These are phyloP conservation scores for Cercospora zeae-maydis DNA, from an alignment of 2,329 filamentous ascomycete species.

Conservation along the genomic window DNA sequence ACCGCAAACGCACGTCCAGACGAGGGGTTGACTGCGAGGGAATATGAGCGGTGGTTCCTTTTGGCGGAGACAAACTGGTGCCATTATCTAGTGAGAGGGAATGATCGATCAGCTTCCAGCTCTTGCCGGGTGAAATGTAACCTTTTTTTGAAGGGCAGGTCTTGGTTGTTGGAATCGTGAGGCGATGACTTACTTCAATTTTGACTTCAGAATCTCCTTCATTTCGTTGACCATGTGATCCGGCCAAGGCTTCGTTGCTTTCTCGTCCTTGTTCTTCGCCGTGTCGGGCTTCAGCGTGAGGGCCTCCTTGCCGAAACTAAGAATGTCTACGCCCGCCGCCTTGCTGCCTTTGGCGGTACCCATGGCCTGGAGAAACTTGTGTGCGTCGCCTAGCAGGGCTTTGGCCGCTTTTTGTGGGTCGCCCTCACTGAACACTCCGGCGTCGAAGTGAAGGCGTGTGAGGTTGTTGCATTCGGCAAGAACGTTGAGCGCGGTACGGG, in stretches of 20 bases:
- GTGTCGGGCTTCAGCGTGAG: slow-evolving; percentile 30
- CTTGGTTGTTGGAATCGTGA: neutral
- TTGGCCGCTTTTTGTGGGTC: slow-evolving; percentile 37
- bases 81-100: neutral
- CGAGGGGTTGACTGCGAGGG: neutral
- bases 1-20: slow-evolving; percentile 6
- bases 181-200: slow-evolving; percentile 34
- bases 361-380: slow-evolving; percentile 31
- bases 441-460: slow-evolving; percentile 29
- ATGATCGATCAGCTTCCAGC: neutral
- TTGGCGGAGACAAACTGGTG: neutral
- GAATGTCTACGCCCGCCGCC: slow-evolving; percentile 29
- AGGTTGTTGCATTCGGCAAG: slow-evolving; percentile 35
- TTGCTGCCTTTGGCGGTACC: slow-evolving; percentile 27
- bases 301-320: slow-evolving; percentile 31
- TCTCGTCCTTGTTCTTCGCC: slow-evolving; percentile 18
- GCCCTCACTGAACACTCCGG: slow-evolving; percentile 29
- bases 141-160: neutral
- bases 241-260: slow-evolving; percentile 21
- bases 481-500: slow-evolving; percentile 34
- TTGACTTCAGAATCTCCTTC: slow-evolving; percentile 26
- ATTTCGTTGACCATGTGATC: slow-evolving; percentile 29
- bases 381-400: slow-evolving; percentile 36
- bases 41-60: neutral
- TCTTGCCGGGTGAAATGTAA: neutral